Evolutionary conservation across 805 yeast species (phyloP).

Genomic region (Metschnikowia sp.): DNA sequence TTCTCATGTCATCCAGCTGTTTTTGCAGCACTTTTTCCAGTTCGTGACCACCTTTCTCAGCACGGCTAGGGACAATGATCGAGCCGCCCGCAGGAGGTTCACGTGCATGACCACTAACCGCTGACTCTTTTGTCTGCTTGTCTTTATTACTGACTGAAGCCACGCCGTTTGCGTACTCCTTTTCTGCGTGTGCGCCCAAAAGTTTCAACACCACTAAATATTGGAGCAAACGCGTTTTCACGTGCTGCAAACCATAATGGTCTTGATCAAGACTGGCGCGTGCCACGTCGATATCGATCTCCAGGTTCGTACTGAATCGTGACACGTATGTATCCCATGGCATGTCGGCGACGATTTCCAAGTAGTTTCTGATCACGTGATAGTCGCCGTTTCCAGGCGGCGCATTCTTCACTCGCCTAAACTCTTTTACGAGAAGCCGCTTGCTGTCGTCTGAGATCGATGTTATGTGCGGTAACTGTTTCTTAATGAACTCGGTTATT

Average conservation of each 20-base stretch:
- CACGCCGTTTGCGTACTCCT: constrained; percentile 12
- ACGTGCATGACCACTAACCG: constrained; percentile 16
- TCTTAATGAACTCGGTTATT: constrained; percentile 36
- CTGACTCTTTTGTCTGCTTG: constrained; percentile 6
- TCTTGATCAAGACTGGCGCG: constrained; percentile 62
- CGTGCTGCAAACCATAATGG: constrained; percentile 72
- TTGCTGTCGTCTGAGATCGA: constrained; percentile 37
- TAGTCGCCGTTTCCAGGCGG: constrained; percentile 53
- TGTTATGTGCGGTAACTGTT: constrained; percentile 33
- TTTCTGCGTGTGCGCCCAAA: constrained; percentile 38
- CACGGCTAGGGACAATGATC: constrained; percentile 35
- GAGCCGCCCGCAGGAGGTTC: constrained; percentile 21
- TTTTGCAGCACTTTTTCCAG: constrained; percentile 12
- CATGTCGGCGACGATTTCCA: constrained; percentile 62
- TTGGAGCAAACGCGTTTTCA: constrained; percentile 72
- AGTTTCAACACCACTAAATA: constrained; percentile 76
- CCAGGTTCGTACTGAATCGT: constrained; percentile 34
- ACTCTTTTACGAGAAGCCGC: constrained; percentile 46
- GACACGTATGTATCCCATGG: constrained; percentile 51
- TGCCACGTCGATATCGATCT: constrained; percentile 52
- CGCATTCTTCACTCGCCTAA: constrained; percentile 51
- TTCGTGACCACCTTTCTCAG: constrained; percentile 29
- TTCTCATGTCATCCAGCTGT: constrained; percentile 3
- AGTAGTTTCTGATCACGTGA: constrained; percentile 60
- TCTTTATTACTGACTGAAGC: constrained; percentile 8